Percentiles rank a stretch among this genome's conserved stretches.
Conservation (phyloP, 2,329 filamentous ascomycete genomes). For the Apiospora sp. region DNA sequence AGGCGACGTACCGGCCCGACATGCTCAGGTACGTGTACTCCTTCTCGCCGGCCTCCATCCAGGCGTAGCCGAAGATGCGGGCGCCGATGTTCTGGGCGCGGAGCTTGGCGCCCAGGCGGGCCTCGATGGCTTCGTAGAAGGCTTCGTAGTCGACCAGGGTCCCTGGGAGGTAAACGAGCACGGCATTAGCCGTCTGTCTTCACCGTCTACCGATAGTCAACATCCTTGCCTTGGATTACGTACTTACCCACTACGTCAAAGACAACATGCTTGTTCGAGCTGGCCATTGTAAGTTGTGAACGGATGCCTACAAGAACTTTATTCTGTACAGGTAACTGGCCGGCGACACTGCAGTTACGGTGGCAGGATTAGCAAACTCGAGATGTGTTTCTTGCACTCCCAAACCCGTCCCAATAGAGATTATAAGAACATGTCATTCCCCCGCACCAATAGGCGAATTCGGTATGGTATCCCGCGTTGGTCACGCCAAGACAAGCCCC, state of each 20-base stretch:
- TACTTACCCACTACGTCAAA: constrained; percentile 58
- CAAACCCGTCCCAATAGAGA: neutral
- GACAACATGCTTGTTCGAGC: constrained; percentile 50
- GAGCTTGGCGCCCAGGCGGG: constrained; percentile 51
- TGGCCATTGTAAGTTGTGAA: neutral
- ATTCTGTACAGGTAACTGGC: neutral
- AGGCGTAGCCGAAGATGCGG: constrained; percentile 53
- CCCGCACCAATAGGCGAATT: neutral
- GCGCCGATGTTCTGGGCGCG: constrained; percentile 47
- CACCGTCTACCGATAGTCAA: neutral
- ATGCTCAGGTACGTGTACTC: constrained; percentile 59
- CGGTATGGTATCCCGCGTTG: neutral
- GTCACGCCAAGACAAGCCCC: neutral
- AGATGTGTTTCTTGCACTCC: neutral
- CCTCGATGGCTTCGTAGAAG: constrained; percentile 50
- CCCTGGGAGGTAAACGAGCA: constrained; percentile 30
- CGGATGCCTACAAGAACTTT: neutral
- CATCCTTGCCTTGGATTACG: neutral
- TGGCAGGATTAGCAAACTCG: neutral
- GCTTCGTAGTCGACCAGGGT: constrained; percentile 56
- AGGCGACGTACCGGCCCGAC: constrained; percentile 51
- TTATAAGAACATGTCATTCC: neutral
- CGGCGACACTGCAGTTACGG: neutral
- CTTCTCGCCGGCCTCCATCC: constrained; percentile 55
- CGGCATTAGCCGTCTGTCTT: neutral